Percentiles rank a stretch among this genome's conserved stretches.
Conservation (phyloP, 2,329 filamentous ascomycete species). For the Aspergillaceae sp. region DNA sequence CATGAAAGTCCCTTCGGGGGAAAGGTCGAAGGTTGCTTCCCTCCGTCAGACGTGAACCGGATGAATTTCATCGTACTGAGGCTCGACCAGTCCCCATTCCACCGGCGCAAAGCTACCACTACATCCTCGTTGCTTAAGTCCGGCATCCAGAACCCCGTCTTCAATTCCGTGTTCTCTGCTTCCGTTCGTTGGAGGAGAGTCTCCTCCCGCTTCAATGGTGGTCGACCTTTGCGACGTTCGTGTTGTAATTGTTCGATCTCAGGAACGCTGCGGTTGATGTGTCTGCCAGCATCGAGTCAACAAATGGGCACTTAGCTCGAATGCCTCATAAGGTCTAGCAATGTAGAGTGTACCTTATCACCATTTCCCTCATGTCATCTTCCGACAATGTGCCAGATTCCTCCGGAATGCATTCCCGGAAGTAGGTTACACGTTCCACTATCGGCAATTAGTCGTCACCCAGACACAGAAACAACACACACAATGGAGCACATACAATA, state of each 20-base stretch:
- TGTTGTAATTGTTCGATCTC: slow-evolving; percentile 43
- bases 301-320: background rate
- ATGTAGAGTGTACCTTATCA: slow-evolving; percentile 45
- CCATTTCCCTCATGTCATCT: slow-evolving; percentile 40
- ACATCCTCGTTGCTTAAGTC: slow-evolving; percentile 63
- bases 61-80: slow-evolving; percentile 69
- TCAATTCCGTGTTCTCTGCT: slow-evolving; percentile 67
- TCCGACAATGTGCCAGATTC: slow-evolving; percentile 26
- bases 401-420: slow-evolving; percentile 54
- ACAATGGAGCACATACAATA: slow-evolving; percentile 48
- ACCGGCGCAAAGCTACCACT: slow-evolving; percentile 57
- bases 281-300: slow-evolving; percentile 14
- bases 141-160: slow-evolving; percentile 71
- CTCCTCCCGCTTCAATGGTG: slow-evolving; percentile 68
- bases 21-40: slow-evolving; percentile 62
- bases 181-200: slow-evolving; percentile 63
- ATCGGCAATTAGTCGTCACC: background rate
- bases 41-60: slow-evolving; percentile 59
- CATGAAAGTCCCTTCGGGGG: slow-evolving; percentile 57
- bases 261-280: slow-evolving; percentile 27
- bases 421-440: slow-evolving; percentile 63
- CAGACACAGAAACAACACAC: background rate
- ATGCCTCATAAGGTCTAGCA: too few relatives aligned
- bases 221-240: slow-evolving; percentile 67
- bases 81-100: slow-evolving; percentile 78